A percentile compares a stretch with the other conserved stretches of the same genome.
These are phyloP conservation scores for Lavandula angustifolia DNA, from an alignment of 257 asterid species.

Conservation along the genomic window DNA sequence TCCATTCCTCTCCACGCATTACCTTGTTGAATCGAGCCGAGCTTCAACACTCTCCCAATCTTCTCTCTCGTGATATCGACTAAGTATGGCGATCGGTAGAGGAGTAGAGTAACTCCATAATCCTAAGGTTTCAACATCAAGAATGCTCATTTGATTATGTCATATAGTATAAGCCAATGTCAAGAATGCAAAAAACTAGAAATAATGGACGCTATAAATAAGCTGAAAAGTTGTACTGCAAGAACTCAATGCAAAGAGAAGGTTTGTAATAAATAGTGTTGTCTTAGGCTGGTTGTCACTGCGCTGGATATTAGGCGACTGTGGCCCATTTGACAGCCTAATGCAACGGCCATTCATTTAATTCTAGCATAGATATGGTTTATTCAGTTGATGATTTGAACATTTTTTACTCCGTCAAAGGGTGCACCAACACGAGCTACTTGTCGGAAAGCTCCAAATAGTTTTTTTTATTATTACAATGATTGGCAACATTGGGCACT, in stretches of 20 bases:
- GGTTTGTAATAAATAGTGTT: conserved; percentile 1
- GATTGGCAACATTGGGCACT: not conserved
- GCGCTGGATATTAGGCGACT: conserved; percentile 26
- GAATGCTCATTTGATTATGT: not conserved
- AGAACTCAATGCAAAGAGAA: conserved; percentile 17
- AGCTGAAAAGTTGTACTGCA: conserved; percentile 8
- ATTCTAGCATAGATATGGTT: conserved; percentile 16
- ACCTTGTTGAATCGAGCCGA: conserved; percentile 65
- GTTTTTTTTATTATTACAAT: not conserved
- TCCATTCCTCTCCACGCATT: conserved; percentile 81
- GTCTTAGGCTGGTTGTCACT: conserved; percentile 18
- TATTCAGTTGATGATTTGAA: conserved; percentile 14
- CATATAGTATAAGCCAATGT: not conserved
- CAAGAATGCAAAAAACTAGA: not conserved
- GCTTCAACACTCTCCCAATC: conserved; percentile 59
- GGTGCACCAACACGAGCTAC: not conserved
- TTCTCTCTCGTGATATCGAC: conserved; percentile 62
- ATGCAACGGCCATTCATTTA: conserved; percentile 24
- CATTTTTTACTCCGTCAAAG: not conserved
- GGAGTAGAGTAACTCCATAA: conserved; percentile 54
- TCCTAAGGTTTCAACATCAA: conserved; percentile 39
- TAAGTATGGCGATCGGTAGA: conserved; percentile 62
- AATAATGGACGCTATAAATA: not conserved
- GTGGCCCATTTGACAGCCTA: conserved; percentile 39
- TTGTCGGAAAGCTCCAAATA: not conserved